A percentile compares a stretch with the other conserved stretches of the same genome.
phyloP scores from a whole-genome alignment of 192 early-diverging fungal species.

The Coemansia sp. region DNA sequence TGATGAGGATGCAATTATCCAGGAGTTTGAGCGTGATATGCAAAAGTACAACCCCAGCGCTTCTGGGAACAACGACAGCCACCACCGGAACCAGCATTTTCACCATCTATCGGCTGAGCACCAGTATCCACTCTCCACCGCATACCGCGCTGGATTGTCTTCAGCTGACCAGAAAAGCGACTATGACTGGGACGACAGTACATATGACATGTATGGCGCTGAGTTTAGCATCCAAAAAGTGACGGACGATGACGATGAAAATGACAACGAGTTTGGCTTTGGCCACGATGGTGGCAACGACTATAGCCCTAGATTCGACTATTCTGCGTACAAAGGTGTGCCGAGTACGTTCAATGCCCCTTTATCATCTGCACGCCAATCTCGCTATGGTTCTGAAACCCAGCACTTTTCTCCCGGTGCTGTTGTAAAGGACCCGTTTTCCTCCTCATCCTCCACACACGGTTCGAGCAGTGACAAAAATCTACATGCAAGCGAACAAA shows the following conservation, averaged over 20 bases:
- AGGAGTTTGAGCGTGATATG: conserved; percentile 58
- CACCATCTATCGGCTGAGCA: not conserved
- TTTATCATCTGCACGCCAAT: not conserved
- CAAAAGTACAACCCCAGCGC: conserved; percentile 23
- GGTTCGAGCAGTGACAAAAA: conserved; percentile 1
- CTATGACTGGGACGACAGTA: conserved; percentile 20
- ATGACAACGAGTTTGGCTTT: conserved; percentile 19
- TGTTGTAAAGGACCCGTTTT: conserved; percentile 8
- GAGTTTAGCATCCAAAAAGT: conserved; percentile 23
- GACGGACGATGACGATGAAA: conserved; percentile 24
- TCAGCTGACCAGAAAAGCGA: not conserved
- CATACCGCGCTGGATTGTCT: not conserved
- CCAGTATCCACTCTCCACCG: not conserved
- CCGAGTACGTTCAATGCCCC: not conserved
- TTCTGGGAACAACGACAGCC: not conserved
- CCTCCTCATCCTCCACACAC: not conserved
- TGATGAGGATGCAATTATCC: conserved; percentile 54
- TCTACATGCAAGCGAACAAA: not conserved
- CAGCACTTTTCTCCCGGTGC: conserved; percentile 9
- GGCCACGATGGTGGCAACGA: conserved; percentile 16
- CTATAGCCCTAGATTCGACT: not conserved
- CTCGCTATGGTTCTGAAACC: not conserved
- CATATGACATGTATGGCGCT: conserved; percentile 32
- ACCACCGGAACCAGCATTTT: not conserved
- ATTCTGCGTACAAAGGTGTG: not conserved